Evolutionary conservation across 2,329 filamentous ascomycete genomes (phyloP), one percentile per base, ranked within the genome.

Genomic region (Exophiala sideris): DNA sequence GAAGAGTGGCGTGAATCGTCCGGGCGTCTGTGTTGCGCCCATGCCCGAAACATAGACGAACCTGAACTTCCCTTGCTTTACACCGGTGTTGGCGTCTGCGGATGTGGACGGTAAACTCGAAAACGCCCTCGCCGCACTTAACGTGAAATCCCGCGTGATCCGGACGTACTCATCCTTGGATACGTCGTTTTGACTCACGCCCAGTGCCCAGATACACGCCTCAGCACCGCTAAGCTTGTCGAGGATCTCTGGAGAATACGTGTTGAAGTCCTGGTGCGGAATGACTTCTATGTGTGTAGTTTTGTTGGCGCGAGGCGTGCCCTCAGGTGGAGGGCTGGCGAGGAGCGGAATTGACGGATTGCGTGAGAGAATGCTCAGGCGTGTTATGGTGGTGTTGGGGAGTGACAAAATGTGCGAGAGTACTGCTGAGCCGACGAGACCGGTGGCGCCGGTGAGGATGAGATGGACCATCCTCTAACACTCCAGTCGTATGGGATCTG

Each of bases 181-280:
- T 6, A 88, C 85, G 38, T 78, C 71, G 9, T 68, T 81, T 63
- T 84, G 79, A 57, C 80, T 83, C 45, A 85, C 82, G 0, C 88
- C 87, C 66, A 86, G 74, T 0, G 88, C 87, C 88, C 88, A 91
- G 1, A 91, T 84, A 55, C 83, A 87, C 1, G 84, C 87, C 6
- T 79, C 72, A 0, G 87, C 87, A 18, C 81, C 86, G 48, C 77
- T 75, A 0, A 91, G 73, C 65, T 85, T 74, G 2, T 72, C 68
- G 8, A 90, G 74, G 2, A 89, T 61, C 0, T 73, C 71, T 0
- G 77, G 62, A 34, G 80, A 77, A 66, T 89, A 91, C 1, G 67
- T 73, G 10, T 72, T 69, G 64, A 87, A 91, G 67, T 91, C 84
- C 12, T 79, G 76, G 65, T 90, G 86, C 14, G 85, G 72, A 58